These are phyloP conservation scores for Emericellopsis cladophorae DNA, from an alignment of 2,329 filamentous ascomycete species.

Conservation along the genomic window DNA sequence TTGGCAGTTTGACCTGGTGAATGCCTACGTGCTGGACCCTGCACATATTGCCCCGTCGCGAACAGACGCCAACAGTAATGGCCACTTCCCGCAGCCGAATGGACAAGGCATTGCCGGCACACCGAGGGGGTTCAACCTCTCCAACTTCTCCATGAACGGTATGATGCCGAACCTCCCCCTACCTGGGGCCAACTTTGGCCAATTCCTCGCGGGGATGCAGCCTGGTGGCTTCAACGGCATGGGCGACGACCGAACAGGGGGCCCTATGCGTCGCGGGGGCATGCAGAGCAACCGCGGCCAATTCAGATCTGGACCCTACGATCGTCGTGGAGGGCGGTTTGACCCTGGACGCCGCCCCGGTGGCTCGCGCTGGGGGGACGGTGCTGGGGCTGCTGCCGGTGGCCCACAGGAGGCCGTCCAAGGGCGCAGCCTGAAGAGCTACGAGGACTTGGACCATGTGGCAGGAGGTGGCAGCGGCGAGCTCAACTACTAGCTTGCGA, in stretches of 20 bases:
- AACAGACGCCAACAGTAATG: slow-evolving; percentile 89
- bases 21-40: slow-evolving; percentile 87
- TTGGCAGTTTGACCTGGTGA: slow-evolving; percentile 70
- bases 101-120: slow-evolving; percentile 70
- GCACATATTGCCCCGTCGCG: slow-evolving; percentile 88
- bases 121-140: slow-evolving; percentile 80
- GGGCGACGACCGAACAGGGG: slow-evolving; percentile 49
- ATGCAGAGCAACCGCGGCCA: slow-evolving; percentile 35
- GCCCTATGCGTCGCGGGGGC: slow-evolving; percentile 57
- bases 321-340: slow-evolving; percentile 43
- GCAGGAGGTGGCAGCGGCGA: slow-evolving; percentile 65
- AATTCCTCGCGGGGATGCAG: slow-evolving; percentile 41
- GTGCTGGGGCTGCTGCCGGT: slow-evolving; percentile 62
- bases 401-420: slow-evolving; percentile 86
- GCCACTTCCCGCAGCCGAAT: slow-evolving; percentile 77
- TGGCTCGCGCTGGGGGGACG: slow-evolving; percentile 57
- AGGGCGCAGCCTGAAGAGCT: slow-evolving; percentile 87
- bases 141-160: slow-evolving; percentile 51
- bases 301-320: slow-evolving; percentile 60
- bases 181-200: slow-evolving; percentile 31
- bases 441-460: slow-evolving; percentile 90
- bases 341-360: slow-evolving; percentile 35
- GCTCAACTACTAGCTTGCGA: slow-evolving; percentile 62
- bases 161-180: slow-evolving; percentile 49
- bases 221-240: slow-evolving; percentile 28